These are phyloP conservation scores for Magnaporthiopsis rhizophila DNA, from an alignment of 2,329 filamentous ascomycete species.

Conservation along the genomic window DNA sequence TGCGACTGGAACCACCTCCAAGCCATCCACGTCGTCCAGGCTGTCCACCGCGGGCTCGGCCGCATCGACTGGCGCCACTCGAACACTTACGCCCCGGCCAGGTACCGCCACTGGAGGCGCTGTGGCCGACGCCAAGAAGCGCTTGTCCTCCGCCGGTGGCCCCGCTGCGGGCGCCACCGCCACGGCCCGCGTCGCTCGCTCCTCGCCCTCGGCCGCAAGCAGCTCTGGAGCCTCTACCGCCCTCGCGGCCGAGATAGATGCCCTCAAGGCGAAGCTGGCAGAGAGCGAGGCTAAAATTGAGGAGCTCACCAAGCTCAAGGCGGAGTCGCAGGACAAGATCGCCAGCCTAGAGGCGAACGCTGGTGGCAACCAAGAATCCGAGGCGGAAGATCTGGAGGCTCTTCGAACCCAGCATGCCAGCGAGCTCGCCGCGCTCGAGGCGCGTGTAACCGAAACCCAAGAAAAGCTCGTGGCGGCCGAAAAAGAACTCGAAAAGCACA, in stretches of 20 bases:
- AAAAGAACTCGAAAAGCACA: slow-evolving; percentile 41
- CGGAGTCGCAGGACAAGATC: slow-evolving; percentile 47
- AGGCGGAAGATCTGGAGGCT: slow-evolving; percentile 37
- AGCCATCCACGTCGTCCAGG: slow-evolving; percentile 25
- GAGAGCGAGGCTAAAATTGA: slow-evolving; percentile 51
- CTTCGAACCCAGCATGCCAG: slow-evolving; percentile 43
- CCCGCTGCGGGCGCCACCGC: slow-evolving; percentile 27
- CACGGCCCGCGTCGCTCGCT: slow-evolving; percentile 32
- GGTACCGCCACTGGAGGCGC: slow-evolving; percentile 22
- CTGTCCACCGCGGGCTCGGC: slow-evolving; percentile 26
- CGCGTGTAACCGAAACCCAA: slow-evolving; percentile 4
- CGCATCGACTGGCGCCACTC: slow-evolving; percentile 20
- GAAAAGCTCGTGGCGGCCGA: slow-evolving; percentile 27
- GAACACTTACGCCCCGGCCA: slow-evolving; percentile 26
- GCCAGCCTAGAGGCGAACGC: slow-evolving; percentile 38
- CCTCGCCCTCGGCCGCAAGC: slow-evolving; percentile 23
- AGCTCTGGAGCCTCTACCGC: slow-evolving; percentile 20
- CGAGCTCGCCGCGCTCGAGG: slow-evolving; percentile 34
- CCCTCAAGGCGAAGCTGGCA: slow-evolving; percentile 50
- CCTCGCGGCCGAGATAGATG: slow-evolving; percentile 42
- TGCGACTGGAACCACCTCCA: slow-evolving; percentile 24
- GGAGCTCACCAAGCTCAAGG: slow-evolving; percentile 45
- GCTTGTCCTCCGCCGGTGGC: slow-evolving; percentile 41
- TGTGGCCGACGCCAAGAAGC: slow-evolving; percentile 46
- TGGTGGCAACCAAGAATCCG: slow-evolving; percentile 26